Conservation (phyloP, 2,329 filamentous ascomycete species). For the Zymoseptoria brevis region DNA sequence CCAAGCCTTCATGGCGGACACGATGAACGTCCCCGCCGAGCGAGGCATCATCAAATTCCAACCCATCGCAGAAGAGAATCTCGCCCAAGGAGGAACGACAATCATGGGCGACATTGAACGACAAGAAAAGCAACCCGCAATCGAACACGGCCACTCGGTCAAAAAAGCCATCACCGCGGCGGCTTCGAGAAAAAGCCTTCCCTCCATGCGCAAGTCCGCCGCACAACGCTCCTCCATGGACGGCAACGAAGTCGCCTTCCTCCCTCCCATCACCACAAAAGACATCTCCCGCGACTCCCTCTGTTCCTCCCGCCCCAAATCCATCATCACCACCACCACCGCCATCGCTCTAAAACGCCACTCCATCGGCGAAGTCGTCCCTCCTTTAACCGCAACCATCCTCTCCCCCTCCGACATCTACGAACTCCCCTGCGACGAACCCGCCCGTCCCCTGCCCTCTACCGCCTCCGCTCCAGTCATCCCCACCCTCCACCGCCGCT, state of each 20-base stretch:
- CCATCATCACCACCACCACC: background rate
- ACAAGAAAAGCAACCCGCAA: constrained; percentile 39
- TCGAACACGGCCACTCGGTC: constrained; percentile 34
- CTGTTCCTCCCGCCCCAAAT: background rate
- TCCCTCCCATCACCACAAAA: background rate
- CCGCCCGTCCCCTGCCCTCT: constrained; percentile 5
- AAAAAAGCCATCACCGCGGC: constrained; percentile 31
- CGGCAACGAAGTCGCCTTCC: background rate
- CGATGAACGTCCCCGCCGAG: constrained; percentile 56
- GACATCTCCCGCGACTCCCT: background rate
- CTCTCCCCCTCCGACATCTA: constrained; percentile 14
- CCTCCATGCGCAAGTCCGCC: constrained; percentile 20
- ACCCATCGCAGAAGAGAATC: constrained; percentile 60
- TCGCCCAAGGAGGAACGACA: constrained; percentile 64
- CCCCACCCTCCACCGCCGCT: constrained; percentile 14
- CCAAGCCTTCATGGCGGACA: constrained; percentile 65
- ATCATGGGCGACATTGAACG: constrained; percentile 60
- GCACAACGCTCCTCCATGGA: constrained; percentile 1
- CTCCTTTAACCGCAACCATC: background rate
- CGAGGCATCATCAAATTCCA: constrained; percentile 69
- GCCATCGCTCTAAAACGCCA: background rate
- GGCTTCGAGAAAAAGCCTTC: constrained; percentile 21
- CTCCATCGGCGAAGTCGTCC: background rate
- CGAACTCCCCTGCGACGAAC: constrained; percentile 17
- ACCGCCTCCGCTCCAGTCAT: constrained; percentile 22